phyloP scores from a whole-genome alignment of 257 asterid genomes.

The Scutellaria barbata region DNA sequence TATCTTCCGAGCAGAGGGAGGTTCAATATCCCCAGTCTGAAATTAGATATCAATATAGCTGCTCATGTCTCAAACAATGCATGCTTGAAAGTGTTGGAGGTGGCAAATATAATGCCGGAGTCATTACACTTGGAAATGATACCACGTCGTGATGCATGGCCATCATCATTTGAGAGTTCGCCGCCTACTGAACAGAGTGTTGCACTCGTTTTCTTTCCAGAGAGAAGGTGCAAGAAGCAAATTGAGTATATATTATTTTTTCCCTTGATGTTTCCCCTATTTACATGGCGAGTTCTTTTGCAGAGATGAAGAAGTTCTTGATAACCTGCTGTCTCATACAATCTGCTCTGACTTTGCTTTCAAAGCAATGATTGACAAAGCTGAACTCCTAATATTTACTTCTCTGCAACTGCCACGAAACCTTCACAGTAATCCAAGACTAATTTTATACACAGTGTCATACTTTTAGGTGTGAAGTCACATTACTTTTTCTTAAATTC shows the following conservation, averaged over 20 bases:
- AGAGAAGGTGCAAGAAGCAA: slow-evolving; percentile 42
- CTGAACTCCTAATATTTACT: slow-evolving; percentile 60
- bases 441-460: neutral
- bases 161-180: slow-evolving; percentile 41
- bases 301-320: slow-evolving; percentile 57
- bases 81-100: slow-evolving; percentile 41
- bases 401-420: slow-evolving; percentile 55
- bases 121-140: slow-evolving; percentile 45
- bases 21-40: slow-evolving; percentile 43
- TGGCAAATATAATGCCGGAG: slow-evolving; percentile 43
- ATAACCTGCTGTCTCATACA: slow-evolving; percentile 47
- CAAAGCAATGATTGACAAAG: slow-evolving; percentile 45
- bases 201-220: slow-evolving; percentile 47
- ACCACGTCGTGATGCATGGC: slow-evolving; percentile 48
- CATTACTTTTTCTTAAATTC: neutral
- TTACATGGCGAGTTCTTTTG: slow-evolving; percentile 25
- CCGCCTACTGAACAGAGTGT: slow-evolving; percentile 48
- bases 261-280: neutral
- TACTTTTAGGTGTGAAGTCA: neutral
- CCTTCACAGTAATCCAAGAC: slow-evolving; percentile 50
- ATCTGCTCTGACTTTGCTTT: slow-evolving; percentile 46
- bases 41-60: slow-evolving; percentile 41
- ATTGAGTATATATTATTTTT: neutral
- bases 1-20: slow-evolving; percentile 47
- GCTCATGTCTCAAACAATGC: slow-evolving; percentile 49